Evolutionary conservation across 106 monocot genomes (phyloP).

Genomic region (Dendrobium officinale): DNA sequence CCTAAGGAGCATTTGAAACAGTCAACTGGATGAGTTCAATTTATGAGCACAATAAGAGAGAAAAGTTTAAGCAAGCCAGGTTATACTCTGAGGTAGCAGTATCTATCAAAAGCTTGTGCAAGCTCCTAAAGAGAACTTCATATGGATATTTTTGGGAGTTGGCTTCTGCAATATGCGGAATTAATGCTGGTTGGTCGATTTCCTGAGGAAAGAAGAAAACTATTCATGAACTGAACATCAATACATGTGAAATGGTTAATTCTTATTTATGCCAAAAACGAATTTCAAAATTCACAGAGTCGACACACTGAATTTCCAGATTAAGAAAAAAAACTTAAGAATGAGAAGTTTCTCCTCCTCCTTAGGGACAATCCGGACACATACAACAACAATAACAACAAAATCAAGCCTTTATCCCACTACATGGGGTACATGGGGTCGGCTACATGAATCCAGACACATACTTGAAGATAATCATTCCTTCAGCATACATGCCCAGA

Average conservation of each 20-base stretch:
- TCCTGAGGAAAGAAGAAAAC: conserved; percentile 42
- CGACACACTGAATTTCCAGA: background rate
- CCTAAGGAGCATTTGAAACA: conserved; percentile 26
- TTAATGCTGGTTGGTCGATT: conserved; percentile 96
- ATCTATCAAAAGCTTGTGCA: conserved; percentile 98
- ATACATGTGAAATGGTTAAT: background rate
- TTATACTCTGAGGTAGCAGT: conserved; percentile 95
- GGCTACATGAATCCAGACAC: background rate
- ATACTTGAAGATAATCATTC: background rate
- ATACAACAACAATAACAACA: no score
- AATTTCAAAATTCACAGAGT: background rate
- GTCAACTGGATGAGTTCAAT: conserved; percentile 4
- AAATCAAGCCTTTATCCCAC: no score
- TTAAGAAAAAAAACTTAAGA: background rate
- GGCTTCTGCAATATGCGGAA: conserved; percentile 99
- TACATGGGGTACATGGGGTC: no score
- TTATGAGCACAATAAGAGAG: background rate
- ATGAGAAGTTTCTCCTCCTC: background rate
- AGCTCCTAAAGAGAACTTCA: conserved; percentile 96
- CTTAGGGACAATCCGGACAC: background rate
- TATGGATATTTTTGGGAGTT: conserved; percentile 93
- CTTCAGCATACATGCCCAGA: background rate
- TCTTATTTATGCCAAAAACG: background rate
- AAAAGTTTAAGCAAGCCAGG: background rate
- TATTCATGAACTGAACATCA: background rate